Conservation (phyloP, 768 basidiomycete species). For the Lanmaoa rubissima region DNA sequence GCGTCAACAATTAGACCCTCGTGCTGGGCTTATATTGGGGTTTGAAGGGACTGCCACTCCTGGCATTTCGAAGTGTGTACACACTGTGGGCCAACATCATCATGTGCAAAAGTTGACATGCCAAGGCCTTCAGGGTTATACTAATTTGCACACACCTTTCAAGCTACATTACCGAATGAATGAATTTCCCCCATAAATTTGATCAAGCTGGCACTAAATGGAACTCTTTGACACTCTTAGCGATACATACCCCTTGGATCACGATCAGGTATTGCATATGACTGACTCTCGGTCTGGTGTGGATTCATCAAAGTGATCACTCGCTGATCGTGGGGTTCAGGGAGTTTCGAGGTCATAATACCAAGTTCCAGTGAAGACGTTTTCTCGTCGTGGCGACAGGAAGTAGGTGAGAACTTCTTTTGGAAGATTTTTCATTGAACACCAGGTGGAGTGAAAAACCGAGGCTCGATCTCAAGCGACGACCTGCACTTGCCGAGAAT, state of each 20-base stretch:
- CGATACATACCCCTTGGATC: background rate
- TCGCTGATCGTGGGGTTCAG: background rate
- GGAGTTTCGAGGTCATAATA: background rate
- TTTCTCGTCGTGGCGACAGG: background rate
- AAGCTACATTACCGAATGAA: background rate
- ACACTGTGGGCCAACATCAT: too few species aligned
- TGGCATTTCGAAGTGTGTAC: background rate
- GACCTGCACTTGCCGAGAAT: background rate
- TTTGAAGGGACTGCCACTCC: too few species aligned
- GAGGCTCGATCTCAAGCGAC: background rate
- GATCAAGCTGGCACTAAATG: too few species aligned
- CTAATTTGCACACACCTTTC: background rate
- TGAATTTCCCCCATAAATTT: background rate
- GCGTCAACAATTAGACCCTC: background rate
- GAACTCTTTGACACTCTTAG: background rate
- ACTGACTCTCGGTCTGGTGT: background rate
- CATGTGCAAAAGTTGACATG: background rate
- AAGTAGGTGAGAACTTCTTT: background rate
- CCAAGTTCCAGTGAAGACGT: background rate
- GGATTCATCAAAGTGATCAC: background rate
- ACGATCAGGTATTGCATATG: background rate
- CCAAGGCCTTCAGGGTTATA: background rate
- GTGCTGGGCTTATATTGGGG: background rate
- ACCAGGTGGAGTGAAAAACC: slow-evolving; percentile 1
- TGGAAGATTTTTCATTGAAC: background rate